Evolutionary conservation across 2,329 filamentous ascomycete species (phyloP).

Genomic region (Phialocephala sp.): DNA sequence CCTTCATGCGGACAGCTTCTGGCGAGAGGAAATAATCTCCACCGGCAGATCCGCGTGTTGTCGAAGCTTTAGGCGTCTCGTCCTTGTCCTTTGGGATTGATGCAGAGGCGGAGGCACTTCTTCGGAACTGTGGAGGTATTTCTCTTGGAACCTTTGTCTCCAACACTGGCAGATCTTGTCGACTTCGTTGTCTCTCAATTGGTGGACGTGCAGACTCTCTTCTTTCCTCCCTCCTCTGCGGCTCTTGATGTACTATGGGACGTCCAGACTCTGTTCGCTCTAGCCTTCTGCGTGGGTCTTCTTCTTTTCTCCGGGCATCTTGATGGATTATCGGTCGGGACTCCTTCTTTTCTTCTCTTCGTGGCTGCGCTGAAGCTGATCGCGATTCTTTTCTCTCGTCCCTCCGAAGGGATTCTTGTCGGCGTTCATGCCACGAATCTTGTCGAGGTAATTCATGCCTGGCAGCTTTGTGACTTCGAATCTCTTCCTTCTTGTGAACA

Average conservation of each 20-base stretch:
- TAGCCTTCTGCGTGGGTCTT: slow-evolving; percentile 15
- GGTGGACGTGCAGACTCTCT: slow-evolving; percentile 21
- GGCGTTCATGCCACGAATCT: slow-evolving; percentile 6
- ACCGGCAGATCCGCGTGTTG: slow-evolving; percentile 31
- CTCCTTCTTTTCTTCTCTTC: slow-evolving; percentile 2
- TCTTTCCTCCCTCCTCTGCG: slow-evolving; percentile 17
- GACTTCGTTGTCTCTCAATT: slow-evolving; percentile 36
- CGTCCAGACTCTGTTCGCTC: slow-evolving; percentile 13
- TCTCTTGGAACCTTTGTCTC: slow-evolving; percentile 42
- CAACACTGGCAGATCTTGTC: slow-evolving; percentile 42
- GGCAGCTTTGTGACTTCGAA: slow-evolving; percentile 7
- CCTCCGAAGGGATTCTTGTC: slow-evolving; percentile 4
- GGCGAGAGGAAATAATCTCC: slow-evolving; percentile 54
- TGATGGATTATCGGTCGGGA: slow-evolving; percentile 5
- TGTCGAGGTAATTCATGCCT: slow-evolving; percentile 5
- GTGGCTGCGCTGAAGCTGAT: slow-evolving; percentile 1
- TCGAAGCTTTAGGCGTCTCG: slow-evolving; percentile 41
- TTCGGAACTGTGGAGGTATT: slow-evolving; percentile 39
- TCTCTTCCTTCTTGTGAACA: slow-evolving; percentile 12
- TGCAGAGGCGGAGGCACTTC: slow-evolving; percentile 39
- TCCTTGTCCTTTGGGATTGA: slow-evolving; percentile 30
- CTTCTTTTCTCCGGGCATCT: slow-evolving; percentile 15
- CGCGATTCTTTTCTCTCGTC: slow-evolving; percentile 10
- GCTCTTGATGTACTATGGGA: slow-evolving; percentile 4
- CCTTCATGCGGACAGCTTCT: slow-evolving; percentile 46